Percentiles rank a stretch among this genome's conserved stretches.
Evolutionary conservation across 805 yeast genomes (phyloP).

Genomic region (Barnettozyma californica): DNA sequence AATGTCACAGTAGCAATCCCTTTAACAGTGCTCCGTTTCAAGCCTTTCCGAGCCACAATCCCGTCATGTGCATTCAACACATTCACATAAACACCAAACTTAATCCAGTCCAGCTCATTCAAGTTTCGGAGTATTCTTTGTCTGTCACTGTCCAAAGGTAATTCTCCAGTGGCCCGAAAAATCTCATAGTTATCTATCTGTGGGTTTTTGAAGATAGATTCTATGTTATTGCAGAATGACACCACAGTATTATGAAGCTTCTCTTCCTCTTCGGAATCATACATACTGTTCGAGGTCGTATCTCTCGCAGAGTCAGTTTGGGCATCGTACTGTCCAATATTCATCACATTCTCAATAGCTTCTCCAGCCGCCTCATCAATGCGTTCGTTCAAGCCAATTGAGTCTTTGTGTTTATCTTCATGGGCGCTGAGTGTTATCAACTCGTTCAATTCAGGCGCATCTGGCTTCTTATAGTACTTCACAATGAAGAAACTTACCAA

Average conservation of each 20-base stretch:
- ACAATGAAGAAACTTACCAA: constrained; percentile 37
- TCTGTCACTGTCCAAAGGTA: constrained; percentile 35
- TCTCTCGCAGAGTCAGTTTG: constrained; percentile 16
- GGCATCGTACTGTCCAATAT: constrained; percentile 17
- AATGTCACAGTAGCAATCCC: constrained; percentile 49
- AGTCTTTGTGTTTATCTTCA: constrained; percentile 5
- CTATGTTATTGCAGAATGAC: background rate
- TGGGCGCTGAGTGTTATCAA: background rate
- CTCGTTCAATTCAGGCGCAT: constrained; percentile 9
- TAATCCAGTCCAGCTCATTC: constrained; percentile 67
- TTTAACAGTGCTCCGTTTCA: constrained; percentile 39
- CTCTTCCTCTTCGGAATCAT: constrained; percentile 3
- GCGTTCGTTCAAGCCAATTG: constrained; percentile 14
- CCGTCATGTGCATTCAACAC: constrained; percentile 82
- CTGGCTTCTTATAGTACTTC: constrained; percentile 26
- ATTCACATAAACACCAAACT: constrained; percentile 67
- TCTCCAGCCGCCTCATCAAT: constrained; percentile 24
- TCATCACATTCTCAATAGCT: constrained; percentile 22
- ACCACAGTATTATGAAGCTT: background rate
- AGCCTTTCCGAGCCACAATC: constrained; percentile 73
- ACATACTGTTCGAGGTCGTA: background rate
- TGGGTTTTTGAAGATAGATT: constrained; percentile 10
- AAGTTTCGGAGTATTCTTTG: constrained; percentile 44
- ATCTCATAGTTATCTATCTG: constrained; percentile 14
- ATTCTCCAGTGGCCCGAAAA: constrained; percentile 14